Percentiles rank a stretch among this genome's conserved stretches.
These are phyloP conservation scores for Mucor irregularis DNA, from an alignment of 371 early-diverging fungal species.

Conservation along the genomic window DNA sequence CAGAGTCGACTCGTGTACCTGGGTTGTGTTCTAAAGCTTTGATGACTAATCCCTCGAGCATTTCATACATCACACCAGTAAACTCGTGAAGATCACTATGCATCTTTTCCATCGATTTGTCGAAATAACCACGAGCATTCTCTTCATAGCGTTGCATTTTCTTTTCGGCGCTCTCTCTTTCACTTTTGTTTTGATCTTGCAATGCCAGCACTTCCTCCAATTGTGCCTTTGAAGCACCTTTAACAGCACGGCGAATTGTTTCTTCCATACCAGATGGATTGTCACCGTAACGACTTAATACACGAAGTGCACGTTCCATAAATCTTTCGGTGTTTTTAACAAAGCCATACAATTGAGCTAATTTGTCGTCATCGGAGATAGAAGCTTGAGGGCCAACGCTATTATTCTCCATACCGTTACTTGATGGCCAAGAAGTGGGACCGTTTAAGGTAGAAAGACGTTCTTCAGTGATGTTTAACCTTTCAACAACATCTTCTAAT, in stretches of 20 bases:
- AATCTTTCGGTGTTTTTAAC: conserved; percentile 39
- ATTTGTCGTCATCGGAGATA: conserved; percentile 15
- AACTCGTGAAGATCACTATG: conserved; percentile 46
- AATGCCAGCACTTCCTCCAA: conserved; percentile 19
- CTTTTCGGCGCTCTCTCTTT: conserved; percentile 30
- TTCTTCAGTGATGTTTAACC: conserved; percentile 22
- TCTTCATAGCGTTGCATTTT: conserved; percentile 48
- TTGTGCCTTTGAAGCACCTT: conserved; percentile 41
- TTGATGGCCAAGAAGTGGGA: background rate
- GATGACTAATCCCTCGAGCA: conserved; percentile 44
- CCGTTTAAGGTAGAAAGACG: conserved; percentile 12
- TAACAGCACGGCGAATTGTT: conserved; percentile 45
- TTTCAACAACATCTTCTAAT: conserved; percentile 36
- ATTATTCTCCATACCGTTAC: background rate
- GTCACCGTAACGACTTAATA: conserved; percentile 36
- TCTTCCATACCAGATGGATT: conserved; percentile 40
- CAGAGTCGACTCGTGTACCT: background rate
- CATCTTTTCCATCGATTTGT: conserved; percentile 45
- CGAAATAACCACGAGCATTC: conserved; percentile 45
- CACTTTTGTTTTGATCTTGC: conserved; percentile 27
- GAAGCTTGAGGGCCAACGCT: too few relatives aligned
- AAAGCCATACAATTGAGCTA: conserved; percentile 31
- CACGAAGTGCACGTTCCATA: conserved; percentile 38
- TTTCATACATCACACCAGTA: conserved; percentile 48
- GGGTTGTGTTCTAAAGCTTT: conserved; percentile 35